Evolutionary conservation across 2,329 filamentous ascomycete genomes (phyloP).

Genomic region (Dissoconium aciculare): DNA sequence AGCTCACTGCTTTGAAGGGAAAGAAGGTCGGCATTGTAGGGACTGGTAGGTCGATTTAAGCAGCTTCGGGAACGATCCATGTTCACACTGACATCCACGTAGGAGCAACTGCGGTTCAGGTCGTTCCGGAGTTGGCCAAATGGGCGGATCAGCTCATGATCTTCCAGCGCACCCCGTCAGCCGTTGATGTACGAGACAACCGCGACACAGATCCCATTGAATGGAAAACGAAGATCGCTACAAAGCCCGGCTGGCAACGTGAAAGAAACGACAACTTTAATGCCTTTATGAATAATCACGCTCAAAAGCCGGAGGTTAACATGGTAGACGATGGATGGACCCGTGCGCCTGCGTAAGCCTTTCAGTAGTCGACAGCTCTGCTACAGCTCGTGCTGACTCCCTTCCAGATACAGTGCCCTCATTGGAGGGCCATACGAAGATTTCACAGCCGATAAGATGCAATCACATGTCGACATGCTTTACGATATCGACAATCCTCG

Average conservation of each 20-base stretch:
- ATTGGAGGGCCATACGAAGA: conserved; percentile 23
- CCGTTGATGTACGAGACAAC: conserved; percentile 24
- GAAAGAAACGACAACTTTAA: conserved; percentile 34
- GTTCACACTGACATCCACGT: background rate
- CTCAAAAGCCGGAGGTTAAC: conserved; percentile 25
- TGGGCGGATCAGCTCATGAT: conserved; percentile 27
- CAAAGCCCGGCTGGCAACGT: conserved; percentile 35
- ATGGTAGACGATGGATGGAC: conserved; percentile 39
- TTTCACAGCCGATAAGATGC: conserved; percentile 25
- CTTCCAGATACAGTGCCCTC: conserved; percentile 20
- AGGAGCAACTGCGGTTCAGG: conserved; percentile 28
- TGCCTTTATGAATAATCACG: conserved; percentile 23
- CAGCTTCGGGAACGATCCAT: background rate
- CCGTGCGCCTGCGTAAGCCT: background rate
- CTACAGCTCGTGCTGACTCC: background rate
- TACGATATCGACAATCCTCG: conserved; percentile 30
- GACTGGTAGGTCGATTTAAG: conserved; percentile 21
- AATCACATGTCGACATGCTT: conserved; percentile 25
- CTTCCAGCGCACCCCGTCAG: conserved; percentile 31
- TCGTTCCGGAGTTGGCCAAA: conserved; percentile 27
- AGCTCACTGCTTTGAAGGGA: conserved; percentile 24
- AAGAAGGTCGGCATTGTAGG: conserved; percentile 32
- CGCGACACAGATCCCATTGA: conserved; percentile 28
- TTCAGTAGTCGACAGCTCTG: background rate
- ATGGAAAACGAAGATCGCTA: conserved; percentile 26